Evolutionary conservation across 1,139 yeast species (phyloP).

Genomic region (Candida dubliniensis): DNA sequence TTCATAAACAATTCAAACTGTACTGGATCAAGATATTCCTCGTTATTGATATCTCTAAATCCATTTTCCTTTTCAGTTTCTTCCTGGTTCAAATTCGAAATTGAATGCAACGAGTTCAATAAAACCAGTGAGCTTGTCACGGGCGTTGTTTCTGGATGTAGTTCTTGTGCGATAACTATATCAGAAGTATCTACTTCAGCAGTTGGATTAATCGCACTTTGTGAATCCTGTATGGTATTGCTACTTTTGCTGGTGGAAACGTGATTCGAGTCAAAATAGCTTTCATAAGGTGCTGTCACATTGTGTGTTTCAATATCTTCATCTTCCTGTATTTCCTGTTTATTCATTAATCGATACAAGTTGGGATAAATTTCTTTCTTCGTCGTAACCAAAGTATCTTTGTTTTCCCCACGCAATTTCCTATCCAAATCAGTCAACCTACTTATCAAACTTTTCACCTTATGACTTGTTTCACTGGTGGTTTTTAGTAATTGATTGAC

Average conservation of each 20-base stretch:
- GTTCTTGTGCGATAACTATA: too few relatives aligned
- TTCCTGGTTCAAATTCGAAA: background rate
- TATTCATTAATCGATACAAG: constrained; percentile 9
- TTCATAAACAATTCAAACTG: constrained; percentile 41
- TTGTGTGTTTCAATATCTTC: constrained; percentile 1
- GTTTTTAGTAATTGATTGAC: constrained; percentile 17
- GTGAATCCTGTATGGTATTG: background rate
- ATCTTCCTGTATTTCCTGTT: background rate
- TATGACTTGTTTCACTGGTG: constrained; percentile 15
- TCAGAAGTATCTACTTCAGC: background rate
- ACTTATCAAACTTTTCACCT: constrained; percentile 13
- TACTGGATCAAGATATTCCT: constrained; percentile 24
- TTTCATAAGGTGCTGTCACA: constrained; percentile 3
- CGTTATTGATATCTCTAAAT: background rate
- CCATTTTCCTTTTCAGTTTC: constrained; percentile 1
- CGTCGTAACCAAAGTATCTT: constrained; percentile 6
- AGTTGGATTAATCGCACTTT: background rate
- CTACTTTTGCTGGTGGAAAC: background rate
- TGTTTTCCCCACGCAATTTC: constrained; percentile 7
- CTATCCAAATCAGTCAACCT: constrained; percentile 12
- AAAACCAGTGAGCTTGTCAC: too few relatives aligned
- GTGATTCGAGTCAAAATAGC: constrained; percentile 6
- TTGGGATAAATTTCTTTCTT: constrained; percentile 13
- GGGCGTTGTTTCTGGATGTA: too few relatives aligned
- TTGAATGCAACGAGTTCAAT: too few relatives aligned